Evolutionary conservation across 1,284 basidiomycete genomes (phyloP), one percentile per base, ranked within the genome.

Genomic region (Afroboletus lepidellus): DNA sequence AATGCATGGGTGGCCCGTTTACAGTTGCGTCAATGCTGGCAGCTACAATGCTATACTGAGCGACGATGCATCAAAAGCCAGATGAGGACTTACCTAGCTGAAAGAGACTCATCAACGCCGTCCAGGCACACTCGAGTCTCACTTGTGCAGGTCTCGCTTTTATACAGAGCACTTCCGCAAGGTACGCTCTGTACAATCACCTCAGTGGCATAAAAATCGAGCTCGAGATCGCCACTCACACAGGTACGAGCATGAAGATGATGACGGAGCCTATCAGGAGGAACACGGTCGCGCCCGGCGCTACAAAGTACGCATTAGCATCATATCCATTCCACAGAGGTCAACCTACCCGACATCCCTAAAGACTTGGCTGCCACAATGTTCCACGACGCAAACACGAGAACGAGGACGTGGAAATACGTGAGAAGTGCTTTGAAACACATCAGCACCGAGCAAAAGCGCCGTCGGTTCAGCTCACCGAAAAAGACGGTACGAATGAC

Each of bases 381-480:
- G 61, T 83, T 81, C 83, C 83, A 85, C 30, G 75, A 73, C 11
- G 82, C 76, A 58, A 85, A 82, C 15, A 77, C 73, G 47, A 85
- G 61, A 13, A 76, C 66, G 43, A 84, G 69, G 36, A 80, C 51
- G 54, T 76, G 80, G 46, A 85, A 63, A 58, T 79, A 80, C 9
- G 72, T 57, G 30, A 84, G 69, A 42, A 85, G 71, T 53, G 75
- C 84, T 86, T 60, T 1, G 15, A 42, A 23, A 38, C 4, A 42
- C 50, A 41, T 57, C 24, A 53, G 32, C 20, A 13, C 12, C 20
- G 6, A 30, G 46, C 4, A 25, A 12, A 5, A 30, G 1, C 16
- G 23, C 30, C 15, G 25, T 8, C 41, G 7, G 32, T 34, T 21
- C 0, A 60, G 25, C 82, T 66, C 57, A 84, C 85, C 73, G 55